Evolutionary conservation across 1,139 yeast species (phyloP).

Genomic region (Yamadazyma epiphylla): DNA sequence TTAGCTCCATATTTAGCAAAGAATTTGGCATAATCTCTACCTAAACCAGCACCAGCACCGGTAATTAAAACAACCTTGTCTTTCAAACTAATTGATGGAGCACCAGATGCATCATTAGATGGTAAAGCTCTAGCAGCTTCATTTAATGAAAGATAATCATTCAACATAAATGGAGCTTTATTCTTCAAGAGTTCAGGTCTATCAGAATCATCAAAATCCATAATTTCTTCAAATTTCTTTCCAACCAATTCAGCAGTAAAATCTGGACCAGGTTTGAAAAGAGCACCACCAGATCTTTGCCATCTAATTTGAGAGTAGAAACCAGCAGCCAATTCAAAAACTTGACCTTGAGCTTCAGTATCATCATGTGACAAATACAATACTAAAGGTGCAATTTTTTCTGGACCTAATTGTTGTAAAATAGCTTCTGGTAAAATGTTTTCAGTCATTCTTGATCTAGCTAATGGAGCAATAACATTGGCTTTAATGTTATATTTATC

Average conservation of each 20-base stretch:
- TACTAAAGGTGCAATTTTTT: conserved; percentile 87
- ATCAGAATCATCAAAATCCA: conserved; percentile 53
- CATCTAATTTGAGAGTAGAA: conserved; percentile 89
- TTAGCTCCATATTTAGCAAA: conserved; percentile 92
- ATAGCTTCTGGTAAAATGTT: conserved; percentile 81
- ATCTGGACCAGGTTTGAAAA: conserved; percentile 72
- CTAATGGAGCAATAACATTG: conserved; percentile 90
- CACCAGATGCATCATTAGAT: conserved; percentile 53
- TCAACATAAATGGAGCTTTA: conserved; percentile 63
- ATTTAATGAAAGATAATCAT: conserved; percentile 57
- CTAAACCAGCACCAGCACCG: conserved; percentile 96
- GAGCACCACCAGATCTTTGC: conserved; percentile 88
- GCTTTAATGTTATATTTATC: conserved; percentile 75
- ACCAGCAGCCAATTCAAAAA: conserved; percentile 93
- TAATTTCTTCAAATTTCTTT: conserved; percentile 60
- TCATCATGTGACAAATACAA: conserved; percentile 72
- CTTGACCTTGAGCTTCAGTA: conserved; percentile 61
- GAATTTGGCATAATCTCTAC: conserved; percentile 81
- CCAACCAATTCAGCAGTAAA: conserved; percentile 87
- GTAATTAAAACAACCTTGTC: conserved; percentile 88
- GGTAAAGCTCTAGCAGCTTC: conserved; percentile 50
- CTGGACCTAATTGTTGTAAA: conserved; percentile 78
- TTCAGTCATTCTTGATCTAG: conserved; percentile 96
- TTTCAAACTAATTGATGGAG: conserved; percentile 55
- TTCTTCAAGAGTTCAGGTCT: conserved; percentile 52